These are phyloP conservation scores for Saksenaea vasiformis DNA, from an alignment of 371 early-diverging fungal genomes.

Conservation along the genomic window DNA sequence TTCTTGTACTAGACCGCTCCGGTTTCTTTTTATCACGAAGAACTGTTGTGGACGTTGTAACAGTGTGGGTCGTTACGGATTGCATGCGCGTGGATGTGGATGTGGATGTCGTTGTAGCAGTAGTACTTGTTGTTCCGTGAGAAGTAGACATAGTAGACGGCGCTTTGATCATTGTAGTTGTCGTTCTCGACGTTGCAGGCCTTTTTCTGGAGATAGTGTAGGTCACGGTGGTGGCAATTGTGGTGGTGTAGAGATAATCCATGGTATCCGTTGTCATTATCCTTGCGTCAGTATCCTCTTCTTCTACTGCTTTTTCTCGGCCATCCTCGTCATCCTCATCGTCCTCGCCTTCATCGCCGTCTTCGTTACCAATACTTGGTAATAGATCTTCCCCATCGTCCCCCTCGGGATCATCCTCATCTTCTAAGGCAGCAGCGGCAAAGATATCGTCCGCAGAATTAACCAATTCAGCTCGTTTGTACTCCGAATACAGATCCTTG, in stretches of 20 bases:
- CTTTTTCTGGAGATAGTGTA: no score
- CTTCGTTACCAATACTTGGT: background rate
- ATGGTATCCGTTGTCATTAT: background rate
- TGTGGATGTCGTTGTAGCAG: background rate
- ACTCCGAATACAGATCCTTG: background rate
- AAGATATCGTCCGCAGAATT: conserved; percentile 4
- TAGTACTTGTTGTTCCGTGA: background rate
- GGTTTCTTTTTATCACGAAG: background rate
- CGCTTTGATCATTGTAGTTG: no score
- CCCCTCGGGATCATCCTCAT: conserved; percentile 10
- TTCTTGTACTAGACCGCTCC: background rate
- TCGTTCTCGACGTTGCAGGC: no score
- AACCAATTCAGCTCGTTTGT: background rate
- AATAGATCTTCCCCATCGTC: conserved; percentile 1
- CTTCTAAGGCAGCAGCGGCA: conserved; percentile 10
- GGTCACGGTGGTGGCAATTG: no score
- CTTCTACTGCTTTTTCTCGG: background rate
- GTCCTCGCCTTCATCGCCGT: background rate
- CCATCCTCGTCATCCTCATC: background rate
- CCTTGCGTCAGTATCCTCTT: background rate
- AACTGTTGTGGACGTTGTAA: background rate
- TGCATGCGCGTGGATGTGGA: background rate
- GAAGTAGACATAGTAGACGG: background rate
- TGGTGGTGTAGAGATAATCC: background rate
- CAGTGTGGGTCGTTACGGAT: background rate